phyloP scores from a whole-genome alignment of 1,284 basidiomycete species.

The Uromyces viciae-fabae region DNA sequence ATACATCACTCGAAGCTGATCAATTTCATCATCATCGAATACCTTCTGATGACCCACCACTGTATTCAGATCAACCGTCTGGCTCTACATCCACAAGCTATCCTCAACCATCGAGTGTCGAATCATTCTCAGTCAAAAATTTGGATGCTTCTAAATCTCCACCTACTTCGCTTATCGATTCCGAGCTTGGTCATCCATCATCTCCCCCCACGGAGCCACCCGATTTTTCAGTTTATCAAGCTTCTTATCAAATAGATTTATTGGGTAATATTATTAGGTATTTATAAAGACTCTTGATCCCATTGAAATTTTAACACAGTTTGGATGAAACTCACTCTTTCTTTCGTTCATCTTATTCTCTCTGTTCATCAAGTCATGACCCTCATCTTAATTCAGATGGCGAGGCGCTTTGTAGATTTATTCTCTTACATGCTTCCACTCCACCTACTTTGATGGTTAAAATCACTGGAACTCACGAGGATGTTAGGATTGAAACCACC shows the following conservation, averaged over 20 bases:
- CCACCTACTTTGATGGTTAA: constrained; percentile 26
- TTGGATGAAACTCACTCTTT: neutral
- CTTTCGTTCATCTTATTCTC: neutral
- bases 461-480: constrained; percentile 35
- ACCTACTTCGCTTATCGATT: neutral
- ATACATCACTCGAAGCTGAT: neutral
- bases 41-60: neutral
- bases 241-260: constrained; percentile 9
- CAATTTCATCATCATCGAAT: neutral
- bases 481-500: constrained; percentile 23
- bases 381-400: constrained; percentile 33
- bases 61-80: neutral
- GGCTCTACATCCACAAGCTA: neutral
- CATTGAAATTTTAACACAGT: neutral
- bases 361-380: constrained; percentile 7
- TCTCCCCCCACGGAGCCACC: neutral
- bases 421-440: constrained; percentile 27
- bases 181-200: neutral
- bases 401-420: constrained; percentile 32
- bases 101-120: neutral
- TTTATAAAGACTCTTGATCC: neutral
- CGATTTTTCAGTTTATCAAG: constrained; percentile 38
- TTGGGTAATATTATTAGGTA: constrained; percentile 34
- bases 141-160: neutral
- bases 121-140: neutral